Evolutionary conservation across 768 basidiomycete species (phyloP).

Genomic region (Serendipita sp.): DNA sequence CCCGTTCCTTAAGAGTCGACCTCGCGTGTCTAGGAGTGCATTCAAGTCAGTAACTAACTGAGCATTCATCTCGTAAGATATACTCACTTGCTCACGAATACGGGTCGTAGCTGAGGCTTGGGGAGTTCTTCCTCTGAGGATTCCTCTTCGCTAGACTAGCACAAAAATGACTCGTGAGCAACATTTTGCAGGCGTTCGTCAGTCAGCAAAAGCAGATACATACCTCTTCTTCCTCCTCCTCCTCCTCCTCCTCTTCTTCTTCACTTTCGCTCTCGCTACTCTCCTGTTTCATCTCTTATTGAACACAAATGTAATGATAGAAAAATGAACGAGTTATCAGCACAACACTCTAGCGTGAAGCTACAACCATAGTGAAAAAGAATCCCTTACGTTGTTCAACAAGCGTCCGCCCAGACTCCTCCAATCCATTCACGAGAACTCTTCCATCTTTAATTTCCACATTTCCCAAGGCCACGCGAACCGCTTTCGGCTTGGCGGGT

Average conservation of each 20-base stretch:
- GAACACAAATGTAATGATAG: conserved; percentile 32
- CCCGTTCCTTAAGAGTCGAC: conserved; percentile 53
- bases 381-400: conserved; percentile 33
- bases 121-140: conserved; percentile 60
- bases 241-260: conserved; percentile 19
- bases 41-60: no score
- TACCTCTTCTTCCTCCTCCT: conserved; percentile 18
- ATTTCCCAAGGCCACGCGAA: conserved; percentile 64
- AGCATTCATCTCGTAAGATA: not conserved
- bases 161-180: not conserved
- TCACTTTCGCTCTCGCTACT: conserved; percentile 21
- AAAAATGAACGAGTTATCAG: conserved; percentile 11
- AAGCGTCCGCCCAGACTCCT: conserved; percentile 62
- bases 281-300: conserved; percentile 35
- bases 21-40: conserved; percentile 84
- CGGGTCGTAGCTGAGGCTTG: conserved; percentile 71
- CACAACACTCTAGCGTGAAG: not conserved
- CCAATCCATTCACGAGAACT: conserved; percentile 63
- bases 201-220: no score
- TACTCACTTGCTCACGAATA: conserved; percentile 85
- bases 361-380: not conserved
- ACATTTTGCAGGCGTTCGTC: no score
- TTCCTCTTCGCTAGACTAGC: conserved; percentile 85
- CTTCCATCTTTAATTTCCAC: conserved; percentile 68
- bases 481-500: conserved; percentile 24